These are phyloP conservation scores for Alternaria brassicae DNA, from an alignment of 2,329 filamentous ascomycete species.

Conservation along the genomic window DNA sequence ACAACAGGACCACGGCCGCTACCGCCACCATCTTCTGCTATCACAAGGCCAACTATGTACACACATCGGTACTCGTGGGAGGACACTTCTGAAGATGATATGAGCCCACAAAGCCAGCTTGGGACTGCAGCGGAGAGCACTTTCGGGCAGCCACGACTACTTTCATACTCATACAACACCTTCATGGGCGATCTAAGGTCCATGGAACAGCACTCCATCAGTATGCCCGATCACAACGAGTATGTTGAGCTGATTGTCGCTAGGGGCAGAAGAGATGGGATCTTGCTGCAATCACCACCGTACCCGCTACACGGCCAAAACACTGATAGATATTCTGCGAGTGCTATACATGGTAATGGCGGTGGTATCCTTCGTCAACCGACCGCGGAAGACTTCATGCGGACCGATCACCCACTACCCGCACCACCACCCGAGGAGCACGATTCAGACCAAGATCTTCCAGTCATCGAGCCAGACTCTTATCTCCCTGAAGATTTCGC, in stretches of 20 bases:
- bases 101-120: neutral
- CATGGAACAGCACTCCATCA: neutral
- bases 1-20: neutral
- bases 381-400: slow-evolving; percentile 9
- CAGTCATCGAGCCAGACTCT: slow-evolving; percentile 10
- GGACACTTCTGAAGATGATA: neutral
- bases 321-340: neutral
- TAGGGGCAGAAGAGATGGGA: neutral
- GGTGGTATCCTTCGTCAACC: slow-evolving; percentile 3
- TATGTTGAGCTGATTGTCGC: neutral
- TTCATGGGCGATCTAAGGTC: neutral
- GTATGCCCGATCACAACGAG: slow-evolving; percentile 9
- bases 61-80: neutral
- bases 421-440: neutral
- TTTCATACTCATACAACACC: neutral
- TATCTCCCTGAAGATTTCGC: neutral
- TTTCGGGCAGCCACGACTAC: neutral
- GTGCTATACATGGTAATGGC: neutral
- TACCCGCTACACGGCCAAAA: slow-evolving; percentile 4
- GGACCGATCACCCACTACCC: neutral
- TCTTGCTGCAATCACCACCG: neutral
- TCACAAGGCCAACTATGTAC: neutral
- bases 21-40: neutral
- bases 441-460: slow-evolving; percentile 10
- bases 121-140: neutral